Evolutionary conservation across 1,139 yeast genomes (phyloP), one percentile per base, ranked within the genome.

Genomic region (Wickerhamomyces sp.): DNA sequence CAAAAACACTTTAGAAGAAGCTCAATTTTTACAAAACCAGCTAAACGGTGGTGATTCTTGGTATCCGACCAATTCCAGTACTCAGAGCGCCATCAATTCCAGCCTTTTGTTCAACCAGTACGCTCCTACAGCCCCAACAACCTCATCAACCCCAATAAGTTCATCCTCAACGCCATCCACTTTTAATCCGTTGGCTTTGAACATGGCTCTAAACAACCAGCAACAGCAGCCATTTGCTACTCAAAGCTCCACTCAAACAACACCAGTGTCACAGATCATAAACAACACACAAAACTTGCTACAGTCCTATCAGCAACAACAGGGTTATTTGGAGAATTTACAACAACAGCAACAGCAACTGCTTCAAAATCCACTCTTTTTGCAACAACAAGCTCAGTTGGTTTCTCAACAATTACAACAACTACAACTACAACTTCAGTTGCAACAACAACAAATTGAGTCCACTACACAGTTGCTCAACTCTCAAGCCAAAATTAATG

Each of bases 331-430:
- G 16, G 38, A 35, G 20, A 26, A 25, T 13, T 18, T 35, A 18
- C 32, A 31, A 25, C 44, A 37, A 30, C 47, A 39, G 25, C 44
- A 42, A 28, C 34, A 36, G 10, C 44, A 39, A 23, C 29, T 40
- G 14, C 23, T 43, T 14, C 42, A 39, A 28, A 44, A 41, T 29
- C 49, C 49, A 4, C 23, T 44, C 18, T 38, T 40, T 25, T 30
- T 45, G 8, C 49, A 46, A 31, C 48, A 46, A 26, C 47, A 44
- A 33, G 45, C 45, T 1, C 48, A 44, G 30, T 26, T 46, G 21
- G 50, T 46, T 17, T 41, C 50, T 6, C 47, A 42, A 33, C 50
- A 46, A 23, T 28, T 46, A 11, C 48, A 46, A 27, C 47, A 46
- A 31, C 31, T 46, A 16, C 50, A 46, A 28, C 17, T 41, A 18